Evolutionary conservation across 1,139 yeast genomes (phyloP), one percentile per base, ranked within the genome.

Genomic region (Hemisphaericaspora xylofermentans): DNA sequence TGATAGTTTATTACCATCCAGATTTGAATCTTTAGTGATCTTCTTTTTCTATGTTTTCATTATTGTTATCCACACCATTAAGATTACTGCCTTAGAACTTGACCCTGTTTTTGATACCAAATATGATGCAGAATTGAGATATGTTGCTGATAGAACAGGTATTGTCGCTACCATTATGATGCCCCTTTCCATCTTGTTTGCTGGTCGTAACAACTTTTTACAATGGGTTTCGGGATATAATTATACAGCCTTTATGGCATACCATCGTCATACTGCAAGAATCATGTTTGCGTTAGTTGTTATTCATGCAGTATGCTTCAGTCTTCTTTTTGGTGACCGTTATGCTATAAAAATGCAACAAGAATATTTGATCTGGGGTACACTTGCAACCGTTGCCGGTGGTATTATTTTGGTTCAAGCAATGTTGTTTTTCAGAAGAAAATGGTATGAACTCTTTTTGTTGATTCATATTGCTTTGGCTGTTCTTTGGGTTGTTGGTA

Each of bases 1-100:
- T 29, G 60, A 55, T 35, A 50, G 48, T 30, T 49, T 63, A 35
- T 53, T 61, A 8, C 69, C 69, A 3, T 50, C 66, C 2, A 50
- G 70, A 40, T 35, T 56, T 27, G 68, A 64, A 43, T 33, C 65
- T 3, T 25, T 48, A 12, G 47, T 46, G 2, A 43, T 49, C 14
- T 49, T 49, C 10, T 61, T 75, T 8, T 82, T 78, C 58, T 53
- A 77, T 18, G 57, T 71, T 3, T 56, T 81, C 42, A 66, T 70
- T 30, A 52, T 80, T 19, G 63, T 77, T 8, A 63, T 74, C 42
- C 46, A 57, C 39, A 53, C 64, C 4, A 49, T 53, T 13, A 49
- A 59, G 8, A 53, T 61, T 25, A 36, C 43, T 6, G 55, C 46
- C 17, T 43, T 53, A 2, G 43, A 48, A 0, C 48, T 51, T 7